phyloP scores from a whole-genome alignment of 208 protist genomes.

The Trypanosoma cruzi region DNA sequence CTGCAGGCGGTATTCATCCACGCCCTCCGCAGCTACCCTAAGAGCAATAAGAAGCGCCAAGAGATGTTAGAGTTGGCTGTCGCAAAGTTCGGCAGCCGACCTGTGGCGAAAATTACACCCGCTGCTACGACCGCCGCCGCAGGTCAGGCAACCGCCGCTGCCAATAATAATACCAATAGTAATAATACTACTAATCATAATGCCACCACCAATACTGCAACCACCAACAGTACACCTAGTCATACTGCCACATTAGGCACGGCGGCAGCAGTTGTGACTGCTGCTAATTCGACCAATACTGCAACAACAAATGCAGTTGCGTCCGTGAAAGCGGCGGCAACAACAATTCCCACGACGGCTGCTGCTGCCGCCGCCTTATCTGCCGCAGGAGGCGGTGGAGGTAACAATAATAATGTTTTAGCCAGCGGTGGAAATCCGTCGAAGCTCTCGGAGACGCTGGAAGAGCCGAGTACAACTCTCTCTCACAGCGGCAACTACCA shows the following conservation, averaged over 20 bases:
- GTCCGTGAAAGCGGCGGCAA: not conserved
- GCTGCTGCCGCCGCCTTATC: not conserved
- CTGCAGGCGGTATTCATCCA: slow-evolving; percentile 83
- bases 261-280: slow-evolving; percentile 1
- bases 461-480: slow-evolving; percentile 1
- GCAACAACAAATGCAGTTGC: slow-evolving; percentile 6
- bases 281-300: slow-evolving; percentile 1
- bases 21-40: slow-evolving; percentile 68
- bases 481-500: not conserved
- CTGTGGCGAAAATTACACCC: slow-evolving; percentile 39
- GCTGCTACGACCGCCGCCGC: slow-evolving; percentile 15
- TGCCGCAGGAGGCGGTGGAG: not conserved
- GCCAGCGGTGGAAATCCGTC: not conserved
- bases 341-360: not conserved
- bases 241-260: slow-evolving; percentile 5
- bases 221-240: slow-evolving; percentile 5
- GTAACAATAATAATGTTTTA: not conserved
- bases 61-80: slow-evolving; percentile 86
- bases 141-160: not conserved
- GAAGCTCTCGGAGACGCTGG: slow-evolving; percentile 2
- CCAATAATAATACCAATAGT: not conserved
- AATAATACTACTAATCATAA: slow-evolving; percentile 1
- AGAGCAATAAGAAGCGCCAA: slow-evolving; percentile 76
- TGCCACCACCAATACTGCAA: not conserved
- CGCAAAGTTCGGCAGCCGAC: slow-evolving; percentile 72